These are phyloP conservation scores for Tetrapisispora pingtungensis DNA, from an alignment of 805 yeast species.

Conservation along the genomic window DNA sequence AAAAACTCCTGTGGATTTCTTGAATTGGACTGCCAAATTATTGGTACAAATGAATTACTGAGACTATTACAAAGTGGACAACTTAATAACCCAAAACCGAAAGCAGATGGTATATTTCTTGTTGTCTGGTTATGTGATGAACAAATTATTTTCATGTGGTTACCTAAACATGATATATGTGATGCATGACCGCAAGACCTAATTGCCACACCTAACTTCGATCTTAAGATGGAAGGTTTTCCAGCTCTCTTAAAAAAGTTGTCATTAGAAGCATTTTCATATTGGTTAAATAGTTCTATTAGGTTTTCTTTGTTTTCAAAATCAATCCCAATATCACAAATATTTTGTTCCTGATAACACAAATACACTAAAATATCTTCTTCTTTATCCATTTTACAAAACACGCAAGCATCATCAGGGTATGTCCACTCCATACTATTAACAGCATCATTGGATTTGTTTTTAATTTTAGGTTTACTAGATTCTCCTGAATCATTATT, in stretches of 20 bases:
- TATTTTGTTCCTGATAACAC: conserved; percentile 22
- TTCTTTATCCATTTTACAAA: conserved; percentile 25
- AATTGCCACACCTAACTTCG: conserved; percentile 9
- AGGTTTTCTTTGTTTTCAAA: conserved; percentile 16
- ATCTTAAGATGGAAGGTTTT: conserved; percentile 10
- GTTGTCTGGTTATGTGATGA: conserved; percentile 62
- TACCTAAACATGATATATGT: conserved; percentile 69
- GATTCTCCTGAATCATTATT: conserved; percentile 29
- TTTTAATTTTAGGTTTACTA: conserved; percentile 4
- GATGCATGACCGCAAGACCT: conserved; percentile 88
- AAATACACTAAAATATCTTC: conserved; percentile 25
- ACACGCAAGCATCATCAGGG: conserved; percentile 24
- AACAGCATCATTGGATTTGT: neutral
- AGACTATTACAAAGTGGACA: conserved; percentile 90
- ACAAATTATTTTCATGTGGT: conserved; percentile 48
- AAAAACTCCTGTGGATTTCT: neutral
- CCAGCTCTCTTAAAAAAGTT: conserved; percentile 12
- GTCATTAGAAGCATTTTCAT: neutral
- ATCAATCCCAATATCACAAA: conserved; percentile 16
- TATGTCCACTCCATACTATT: conserved; percentile 7
- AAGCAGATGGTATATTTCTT: conserved; percentile 69
- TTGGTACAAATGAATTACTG: conserved; percentile 75
- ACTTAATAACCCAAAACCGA: conserved; percentile 59
- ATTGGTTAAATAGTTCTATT: neutral
- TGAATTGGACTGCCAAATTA: conserved; percentile 15